Base-by-base conservation (phyloP, 2,329 filamentous ascomycete genomes). In the Biscogniauxia mediterranea region DNA sequence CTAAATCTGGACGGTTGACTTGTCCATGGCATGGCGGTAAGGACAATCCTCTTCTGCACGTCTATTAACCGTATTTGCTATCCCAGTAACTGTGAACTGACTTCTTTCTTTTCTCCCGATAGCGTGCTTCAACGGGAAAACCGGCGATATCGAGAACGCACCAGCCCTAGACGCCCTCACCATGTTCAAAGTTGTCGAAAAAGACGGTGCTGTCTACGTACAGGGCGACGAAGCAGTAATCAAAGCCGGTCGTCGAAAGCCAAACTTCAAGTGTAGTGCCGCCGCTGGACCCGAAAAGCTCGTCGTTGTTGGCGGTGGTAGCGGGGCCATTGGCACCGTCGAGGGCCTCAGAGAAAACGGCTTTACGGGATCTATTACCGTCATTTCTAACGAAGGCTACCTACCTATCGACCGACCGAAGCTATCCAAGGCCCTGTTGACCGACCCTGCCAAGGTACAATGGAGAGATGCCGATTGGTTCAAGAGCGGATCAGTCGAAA, bases 21-120 rank as follows among this genome's bases (percentile, higher is more conserved):
- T 99, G 95, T 75, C 93, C 94, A 3, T 98, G 95, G 95, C 94
- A 98, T 75, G 94, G 94, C 80, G 92, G 92, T 95, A 74, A 66
- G 82, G 75, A 26, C 56, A 26, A 3, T 13, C 7, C 21, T 52
- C n/a, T 20, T 60, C 19, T 56, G n/a, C 11, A 17, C 38, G 21
- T 25, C 13, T 15, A 15, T n/a, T 38, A 7, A 8, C 46, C 6
- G 17, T 38, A 5, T 32, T n/a, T 13, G 13, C 17, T 9, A 6
- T 2, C 7, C 28, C 11, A 9, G 3, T 9, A 15, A 55, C 9
- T 52, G n/a, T 19, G n/a, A 38, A 26, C 38, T 60, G n/a, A 21
- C 65, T 67, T 23, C 67, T 54, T 52, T 26, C 17, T 28, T 7
- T 46, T 5, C 32, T 28, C 50, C 9, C 4, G 7, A 57, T 65